A percentile compares a stretch with the other conserved stretches of the same genome.
Evolutionary conservation across 768 basidiomycete species (phyloP).

Genomic region (Boletus reticuloceps): DNA sequence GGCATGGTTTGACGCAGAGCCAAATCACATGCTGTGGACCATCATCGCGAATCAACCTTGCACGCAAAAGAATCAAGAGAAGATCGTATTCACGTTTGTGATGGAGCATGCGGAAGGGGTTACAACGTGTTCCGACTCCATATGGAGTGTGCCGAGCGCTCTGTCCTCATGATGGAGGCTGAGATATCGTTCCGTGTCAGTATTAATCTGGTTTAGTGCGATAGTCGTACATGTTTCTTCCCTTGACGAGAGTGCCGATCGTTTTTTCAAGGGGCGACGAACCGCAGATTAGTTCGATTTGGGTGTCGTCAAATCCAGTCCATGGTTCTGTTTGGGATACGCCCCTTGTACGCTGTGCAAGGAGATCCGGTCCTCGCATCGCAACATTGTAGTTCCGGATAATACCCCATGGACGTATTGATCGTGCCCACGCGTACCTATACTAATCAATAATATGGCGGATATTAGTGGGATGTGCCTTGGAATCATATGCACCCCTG

Average conservation of each 20-base stretch:
- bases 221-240: background rate
- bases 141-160: background rate
- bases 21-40: background rate
- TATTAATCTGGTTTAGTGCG: background rate
- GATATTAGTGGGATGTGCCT: conserved; percentile 8
- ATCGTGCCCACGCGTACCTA: background rate
- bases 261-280: background rate
- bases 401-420: background rate
- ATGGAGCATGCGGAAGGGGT: conserved; percentile 4
- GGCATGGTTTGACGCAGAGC: background rate
- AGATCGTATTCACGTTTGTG: conserved; percentile 4
- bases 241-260: conserved; percentile 7
- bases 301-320: background rate
- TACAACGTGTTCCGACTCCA: conserved; percentile 2
- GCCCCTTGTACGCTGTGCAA: background rate
- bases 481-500: background rate
- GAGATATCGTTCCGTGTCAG: background rate
- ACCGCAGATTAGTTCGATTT: conserved; percentile 3
- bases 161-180: background rate
- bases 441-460: background rate
- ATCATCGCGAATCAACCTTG: background rate
- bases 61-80: background rate
- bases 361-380: background rate
- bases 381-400: too few species aligned
- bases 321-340: background rate